Base-by-base conservation (phyloP, 257 asterid genomes). In the Nicotiana knightiana region DNA sequence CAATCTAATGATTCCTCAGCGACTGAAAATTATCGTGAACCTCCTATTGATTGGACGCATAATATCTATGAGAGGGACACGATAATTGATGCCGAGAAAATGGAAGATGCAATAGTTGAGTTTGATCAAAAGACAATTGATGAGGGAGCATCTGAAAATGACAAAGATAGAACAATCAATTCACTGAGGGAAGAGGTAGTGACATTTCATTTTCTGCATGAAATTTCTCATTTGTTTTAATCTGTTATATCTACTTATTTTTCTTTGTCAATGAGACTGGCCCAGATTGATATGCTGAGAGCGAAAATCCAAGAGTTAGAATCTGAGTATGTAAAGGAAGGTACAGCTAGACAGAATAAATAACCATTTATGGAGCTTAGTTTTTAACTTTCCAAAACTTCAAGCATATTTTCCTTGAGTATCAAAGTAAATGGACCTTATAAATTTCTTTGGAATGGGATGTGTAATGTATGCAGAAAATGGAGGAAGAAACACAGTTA, bases 111-210 rank as follows among this genome's bases (percentile, higher is more conserved):
- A 83, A 86, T 83, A 70, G 79, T 83, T 58, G 91, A 87, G 81
- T 58, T 86, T 85, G 82, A 85, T 58, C 90, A 84, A 48, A 77
- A 83, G 46, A 86, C 84, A 68, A 79, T 81, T 75, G 89, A 81
- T 9, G 83, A 84, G 81, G 91, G 85, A 82, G 39, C 80, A 24
- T 37, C 84, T 82, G 88, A 86, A 63, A 35, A 83, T 63, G 87
- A 88, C 54, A 89, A 88, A 64, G 94, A 89, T 43, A 87, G 85
- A 81, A 84, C 81, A 67, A 85, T 96, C 79, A 84, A 84, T 80
- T 86, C 87, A 43, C 86, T 93, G 86, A 84, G 68, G 83, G 89
- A 90, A 87, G 98, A 96, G 99, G 99, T 96, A 65, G 75, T 80
- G 81, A 79, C 43, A 64, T 58, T 59, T 53, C 65, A 57, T 76